Base-by-base conservation (phyloP, 2,329 filamentous ascomycete species). In the Colletotrichum sublineola region DNA sequence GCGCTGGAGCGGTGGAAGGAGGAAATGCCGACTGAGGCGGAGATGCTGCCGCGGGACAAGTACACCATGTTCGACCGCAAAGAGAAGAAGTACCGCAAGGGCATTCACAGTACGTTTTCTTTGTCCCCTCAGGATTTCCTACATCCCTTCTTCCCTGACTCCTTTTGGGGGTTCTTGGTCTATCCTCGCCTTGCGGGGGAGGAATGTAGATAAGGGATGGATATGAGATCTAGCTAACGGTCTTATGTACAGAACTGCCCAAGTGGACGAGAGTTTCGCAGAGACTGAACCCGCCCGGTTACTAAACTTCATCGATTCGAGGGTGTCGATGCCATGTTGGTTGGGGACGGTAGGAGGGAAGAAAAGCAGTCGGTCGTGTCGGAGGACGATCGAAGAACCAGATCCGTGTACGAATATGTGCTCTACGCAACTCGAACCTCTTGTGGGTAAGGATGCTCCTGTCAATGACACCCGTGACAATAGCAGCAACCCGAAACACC, bases 51-150 rank as follows among this genome's bases (percentile, higher is more conserved):
- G 58, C 93, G 90, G 83, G 96, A 99, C 85, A 99, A 99, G 85
- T 99, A 99, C 85, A 97, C 94, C 38, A 93, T 99, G 79, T 99
- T 98, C 83, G 96, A 97, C 83, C 92, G 95, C 78, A 98, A 98
- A 84, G 95, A 93, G 82, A 97, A 95, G 90, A 92, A 90, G 78
- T 99, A 98, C 83, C 89, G 96, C 81, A 99, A 99, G 90, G 94
- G 95, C 68, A 95, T 99, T 82, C 96, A 98, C 85, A 98, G 95
- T 97, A 88, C 78, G 94, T 90, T n/a, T 18, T 14, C 53, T 29
- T 14, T 14, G 40, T 24, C 29, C 48, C 62, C 31, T 46, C 68
- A 24, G n/a, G 63, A 61, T 20, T 36, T 75, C 40, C 40, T 2
- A 11, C n/a, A 57, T 20, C 42, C 75, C 38, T 5, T 20, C 46